phyloP scores from a whole-genome alignment of 257 asterid genomes.

The Petunia axillaris region DNA sequence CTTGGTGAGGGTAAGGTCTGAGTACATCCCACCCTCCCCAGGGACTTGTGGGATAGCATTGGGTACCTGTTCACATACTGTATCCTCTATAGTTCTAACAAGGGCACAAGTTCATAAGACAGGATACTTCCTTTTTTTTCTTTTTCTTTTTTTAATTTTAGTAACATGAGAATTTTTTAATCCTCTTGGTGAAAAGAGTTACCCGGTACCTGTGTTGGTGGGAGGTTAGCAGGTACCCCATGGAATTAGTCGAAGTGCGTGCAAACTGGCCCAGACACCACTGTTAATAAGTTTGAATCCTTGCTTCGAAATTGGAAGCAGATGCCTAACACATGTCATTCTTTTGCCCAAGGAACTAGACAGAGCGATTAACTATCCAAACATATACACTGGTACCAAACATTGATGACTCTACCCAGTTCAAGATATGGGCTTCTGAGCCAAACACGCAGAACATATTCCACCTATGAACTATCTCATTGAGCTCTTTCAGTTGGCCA shows the following conservation, averaged over 20 bases:
- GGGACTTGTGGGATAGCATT: too few relatives aligned
- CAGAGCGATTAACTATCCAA: not conserved
- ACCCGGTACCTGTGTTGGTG: too few relatives aligned
- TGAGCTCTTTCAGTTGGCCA: not conserved
- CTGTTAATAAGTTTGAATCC: not conserved
- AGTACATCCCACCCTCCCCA: too few relatives aligned
- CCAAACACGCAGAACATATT: not conserved
- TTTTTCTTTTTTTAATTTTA: not conserved
- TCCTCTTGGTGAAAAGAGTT: too few relatives aligned
- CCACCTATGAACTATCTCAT: not conserved
- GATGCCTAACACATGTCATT: not conserved
- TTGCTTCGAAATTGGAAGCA: conserved; percentile 6
- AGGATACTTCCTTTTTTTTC: too few relatives aligned
- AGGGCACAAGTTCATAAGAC: not conserved
- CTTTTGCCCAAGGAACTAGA: conserved; percentile 11
- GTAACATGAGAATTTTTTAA: not conserved
- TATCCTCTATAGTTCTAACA: not conserved
- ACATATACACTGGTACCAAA: not conserved
- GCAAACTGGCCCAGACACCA: too few relatives aligned
- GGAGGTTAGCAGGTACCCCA: too few relatives aligned
- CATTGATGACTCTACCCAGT: not conserved
- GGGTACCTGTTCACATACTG: not conserved
- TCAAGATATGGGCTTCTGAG: conserved; percentile 6
- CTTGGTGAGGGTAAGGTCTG: too few relatives aligned
- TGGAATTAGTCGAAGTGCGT: too few relatives aligned